phyloP scores from a whole-genome alignment of 345 rosid genomes.

The Gossypium australe region DNA sequence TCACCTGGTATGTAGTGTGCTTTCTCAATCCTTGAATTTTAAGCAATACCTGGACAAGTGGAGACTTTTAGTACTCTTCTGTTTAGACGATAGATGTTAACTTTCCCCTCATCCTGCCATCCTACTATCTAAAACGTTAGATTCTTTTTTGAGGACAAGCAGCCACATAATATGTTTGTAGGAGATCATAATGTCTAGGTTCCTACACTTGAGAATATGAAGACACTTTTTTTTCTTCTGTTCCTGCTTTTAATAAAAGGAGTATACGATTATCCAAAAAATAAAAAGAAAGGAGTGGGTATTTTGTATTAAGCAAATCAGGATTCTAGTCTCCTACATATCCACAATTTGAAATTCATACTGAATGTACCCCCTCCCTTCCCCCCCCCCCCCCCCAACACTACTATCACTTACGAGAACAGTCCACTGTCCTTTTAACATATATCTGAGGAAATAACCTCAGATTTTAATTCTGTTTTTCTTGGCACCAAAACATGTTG shows the following conservation, averaged over 20 bases:
- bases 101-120: neutral
- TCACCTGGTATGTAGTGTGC: slow-evolving; percentile 68
- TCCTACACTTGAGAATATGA: neutral
- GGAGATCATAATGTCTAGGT: neutral
- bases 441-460: neutral
- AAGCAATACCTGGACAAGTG: slow-evolving; percentile 15
- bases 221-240: neutral
- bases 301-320: neutral
- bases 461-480: neutral
- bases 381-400: too few species aligned
- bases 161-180: neutral
- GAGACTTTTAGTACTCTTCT: neutral
- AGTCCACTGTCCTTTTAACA: neutral
- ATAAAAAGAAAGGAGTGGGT: neutral
- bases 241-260: neutral
- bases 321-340: neutral
- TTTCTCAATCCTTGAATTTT: slow-evolving; percentile 13
- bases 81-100: neutral
- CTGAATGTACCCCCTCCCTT: neutral
- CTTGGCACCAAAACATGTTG: neutral
- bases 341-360: neutral
- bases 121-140: neutral
- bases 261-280: neutral
- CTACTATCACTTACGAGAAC: neutral
- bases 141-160: neutral